Percentiles rank a stretch among this genome's conserved stretches.
phyloP scores from a whole-genome alignment of 2,329 filamentous ascomycete genomes.

The Colletotrichum sp. region DNA sequence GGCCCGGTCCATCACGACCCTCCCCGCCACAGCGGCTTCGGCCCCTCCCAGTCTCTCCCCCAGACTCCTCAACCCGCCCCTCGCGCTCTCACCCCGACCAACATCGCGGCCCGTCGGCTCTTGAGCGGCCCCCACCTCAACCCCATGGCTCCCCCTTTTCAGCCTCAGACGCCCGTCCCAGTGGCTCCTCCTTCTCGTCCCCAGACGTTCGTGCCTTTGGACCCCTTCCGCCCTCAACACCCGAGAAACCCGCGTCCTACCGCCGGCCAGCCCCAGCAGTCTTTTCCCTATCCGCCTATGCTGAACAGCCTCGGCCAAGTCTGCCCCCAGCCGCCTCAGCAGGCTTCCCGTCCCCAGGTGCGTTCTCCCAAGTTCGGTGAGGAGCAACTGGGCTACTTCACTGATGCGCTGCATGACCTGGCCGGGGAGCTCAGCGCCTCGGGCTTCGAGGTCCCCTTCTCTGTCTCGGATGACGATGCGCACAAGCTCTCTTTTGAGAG shows the following conservation, averaged over 20 bases:
- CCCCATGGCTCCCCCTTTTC: not conserved
- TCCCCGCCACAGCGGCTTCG: not conserved
- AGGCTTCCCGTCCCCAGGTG: not conserved
- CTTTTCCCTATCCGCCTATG: not conserved
- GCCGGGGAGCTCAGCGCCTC: not conserved
- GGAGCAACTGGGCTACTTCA: not conserved
- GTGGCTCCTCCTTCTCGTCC: too few relatives aligned
- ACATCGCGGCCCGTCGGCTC: not conserved
- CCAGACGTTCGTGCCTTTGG: not conserved
- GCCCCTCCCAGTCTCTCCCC: not conserved
- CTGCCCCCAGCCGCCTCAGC: not conserved
- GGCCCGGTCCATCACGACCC: not conserved
- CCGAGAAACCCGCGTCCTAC: not conserved
- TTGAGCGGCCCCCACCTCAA: not conserved
- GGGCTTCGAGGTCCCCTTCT: not conserved
- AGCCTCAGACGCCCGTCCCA: not conserved
- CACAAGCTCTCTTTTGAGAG: not conserved
- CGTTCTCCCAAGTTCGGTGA: not conserved
- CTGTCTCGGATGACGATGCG: not conserved
- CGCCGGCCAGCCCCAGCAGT: fast-evolving
- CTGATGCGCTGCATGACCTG: not conserved
- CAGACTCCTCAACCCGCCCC: not conserved
- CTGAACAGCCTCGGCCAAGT: not conserved
- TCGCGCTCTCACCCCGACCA: not conserved
- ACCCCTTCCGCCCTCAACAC: not conserved